phyloP scores from a whole-genome alignment of 371 early-diverging fungal genomes.

The Saksenaea oblongispora region DNA sequence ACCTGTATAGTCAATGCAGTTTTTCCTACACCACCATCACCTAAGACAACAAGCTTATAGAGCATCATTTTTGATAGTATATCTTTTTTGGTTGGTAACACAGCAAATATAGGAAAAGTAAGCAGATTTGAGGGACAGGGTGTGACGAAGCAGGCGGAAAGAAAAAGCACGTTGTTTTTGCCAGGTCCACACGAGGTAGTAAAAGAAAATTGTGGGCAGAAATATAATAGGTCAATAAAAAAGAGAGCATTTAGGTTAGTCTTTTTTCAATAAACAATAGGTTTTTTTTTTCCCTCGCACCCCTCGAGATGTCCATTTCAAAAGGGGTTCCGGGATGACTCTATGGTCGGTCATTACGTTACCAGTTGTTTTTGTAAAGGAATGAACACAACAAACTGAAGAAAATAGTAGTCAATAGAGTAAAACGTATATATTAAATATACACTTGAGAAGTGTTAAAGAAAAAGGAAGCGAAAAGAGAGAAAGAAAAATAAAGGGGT shows the following conservation, averaged over 20 bases:
- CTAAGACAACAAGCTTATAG: conserved; percentile 55
- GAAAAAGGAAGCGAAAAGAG: background rate
- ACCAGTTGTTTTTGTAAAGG: conserved; percentile 2
- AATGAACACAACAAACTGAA: background rate
- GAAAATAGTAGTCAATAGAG: too few relatives aligned
- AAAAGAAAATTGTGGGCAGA: background rate
- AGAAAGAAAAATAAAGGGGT: conserved; percentile 6
- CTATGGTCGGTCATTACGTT: background rate
- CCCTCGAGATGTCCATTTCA: background rate
- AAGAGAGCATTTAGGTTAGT: conserved; percentile 1
- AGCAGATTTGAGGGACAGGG: conserved; percentile 4
- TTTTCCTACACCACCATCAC: conserved; percentile 54
- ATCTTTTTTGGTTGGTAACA: conserved; percentile 4
- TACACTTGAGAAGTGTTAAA: background rate
- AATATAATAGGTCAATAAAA: background rate
- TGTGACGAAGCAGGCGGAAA: conserved; percentile 4
- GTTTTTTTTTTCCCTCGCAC: background rate
- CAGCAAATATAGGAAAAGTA: background rate
- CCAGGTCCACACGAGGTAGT: conserved; percentile 5
- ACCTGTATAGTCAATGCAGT: conserved; percentile 75
- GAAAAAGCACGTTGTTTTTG: conserved; percentile 5
- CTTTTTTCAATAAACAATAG: background rate
- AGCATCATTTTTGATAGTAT: conserved; percentile 50
- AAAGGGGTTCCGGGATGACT: background rate
- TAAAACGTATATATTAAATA: too few relatives aligned